Conservation (phyloP, 2,329 filamentous ascomycete species). For the Waltergamsia citrina region DNA sequence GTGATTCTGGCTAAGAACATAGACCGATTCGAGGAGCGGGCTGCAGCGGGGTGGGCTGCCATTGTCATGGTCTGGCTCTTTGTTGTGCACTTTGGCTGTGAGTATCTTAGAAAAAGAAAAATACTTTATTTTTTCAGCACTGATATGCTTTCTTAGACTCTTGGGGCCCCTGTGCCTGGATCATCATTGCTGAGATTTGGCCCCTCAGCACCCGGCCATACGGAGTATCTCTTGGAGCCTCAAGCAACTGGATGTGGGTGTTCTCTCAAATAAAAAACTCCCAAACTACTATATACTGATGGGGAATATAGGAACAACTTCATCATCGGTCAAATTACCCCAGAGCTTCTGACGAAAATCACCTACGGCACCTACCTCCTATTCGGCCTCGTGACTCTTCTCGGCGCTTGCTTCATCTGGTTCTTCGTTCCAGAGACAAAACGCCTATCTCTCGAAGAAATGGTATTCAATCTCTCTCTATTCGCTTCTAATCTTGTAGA, state of each 20-base stretch:
- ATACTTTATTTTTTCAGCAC: neutral
- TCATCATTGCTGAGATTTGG: constrained; percentile 67
- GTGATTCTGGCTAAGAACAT: constrained; percentile 56
- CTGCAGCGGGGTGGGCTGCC: constrained; percentile 60
- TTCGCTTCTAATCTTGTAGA: constrained; percentile 4
- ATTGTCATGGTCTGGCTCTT: constrained; percentile 64
- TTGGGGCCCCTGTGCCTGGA: constrained; percentile 69
- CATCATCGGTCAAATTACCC: constrained; percentile 60
- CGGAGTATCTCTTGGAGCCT: constrained; percentile 59
- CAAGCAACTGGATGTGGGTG: constrained; percentile 53
- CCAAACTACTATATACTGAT: neutral
- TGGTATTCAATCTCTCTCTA: constrained; percentile 30
- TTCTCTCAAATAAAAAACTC: neutral
- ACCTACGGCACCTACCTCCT: constrained; percentile 64
- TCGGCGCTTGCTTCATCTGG: constrained; percentile 53
- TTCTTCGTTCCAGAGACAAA: constrained; percentile 59
- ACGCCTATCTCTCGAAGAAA: constrained; percentile 53
- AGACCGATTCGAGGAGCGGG: constrained; percentile 45
- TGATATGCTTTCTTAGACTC: constrained; percentile 27
- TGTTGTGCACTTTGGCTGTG: constrained; percentile 60
- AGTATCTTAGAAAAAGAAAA: neutral
- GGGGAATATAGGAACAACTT: constrained; percentile 36
- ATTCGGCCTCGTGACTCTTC: constrained; percentile 54
- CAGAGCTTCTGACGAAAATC: constrained; percentile 55
- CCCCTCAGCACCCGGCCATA: constrained; percentile 61